Evolutionary conservation across 768 basidiomycete species (phyloP).

Genomic region (Multifurca ochricompacta): DNA sequence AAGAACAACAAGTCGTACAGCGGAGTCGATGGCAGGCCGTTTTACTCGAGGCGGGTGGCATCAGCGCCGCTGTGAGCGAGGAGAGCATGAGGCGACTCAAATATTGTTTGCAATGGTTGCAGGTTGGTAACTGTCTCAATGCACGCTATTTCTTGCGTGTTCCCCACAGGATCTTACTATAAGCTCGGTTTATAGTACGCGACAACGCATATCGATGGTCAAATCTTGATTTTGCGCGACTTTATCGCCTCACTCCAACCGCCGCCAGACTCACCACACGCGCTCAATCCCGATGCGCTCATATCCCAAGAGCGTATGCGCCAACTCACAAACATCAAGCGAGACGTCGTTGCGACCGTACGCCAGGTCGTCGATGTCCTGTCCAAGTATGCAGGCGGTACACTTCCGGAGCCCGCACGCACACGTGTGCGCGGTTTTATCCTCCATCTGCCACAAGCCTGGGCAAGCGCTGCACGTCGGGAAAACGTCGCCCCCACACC

Average conservation of each 20-base stretch:
- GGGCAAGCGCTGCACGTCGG: conserved; percentile 44
- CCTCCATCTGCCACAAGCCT: conserved; percentile 71
- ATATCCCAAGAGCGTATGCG: conserved; percentile 41
- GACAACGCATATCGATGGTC: conserved; percentile 78
- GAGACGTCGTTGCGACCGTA: conserved; percentile 82
- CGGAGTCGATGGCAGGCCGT: conserved; percentile 84
- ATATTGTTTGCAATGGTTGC: conserved; percentile 84
- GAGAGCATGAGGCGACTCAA: conserved; percentile 82
- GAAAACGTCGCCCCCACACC: conserved; percentile 18
- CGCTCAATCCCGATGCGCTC: conserved; percentile 28
- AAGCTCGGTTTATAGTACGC: conserved; percentile 53
- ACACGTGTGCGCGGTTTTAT: conserved; percentile 69
- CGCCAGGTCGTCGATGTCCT: conserved; percentile 86
- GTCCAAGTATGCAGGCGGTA: conserved; percentile 75
- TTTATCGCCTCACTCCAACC: conserved; percentile 69
- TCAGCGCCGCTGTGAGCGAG: conserved; percentile 83
- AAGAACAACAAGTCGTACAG: conserved; percentile 49
- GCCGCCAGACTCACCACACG: conserved; percentile 30
- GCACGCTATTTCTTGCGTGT: not conserved
- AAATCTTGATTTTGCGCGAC: conserved; percentile 75
- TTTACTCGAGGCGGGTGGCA: conserved; percentile 77
- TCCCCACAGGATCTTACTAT: not conserved
- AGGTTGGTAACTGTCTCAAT: conserved; percentile 39
- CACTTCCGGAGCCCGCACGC: conserved; percentile 79
- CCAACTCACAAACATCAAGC: conserved; percentile 65